Base-by-base conservation (phyloP, 2,329 filamentous ascomycete genomes). In the Neospermospora avenae region DNA sequence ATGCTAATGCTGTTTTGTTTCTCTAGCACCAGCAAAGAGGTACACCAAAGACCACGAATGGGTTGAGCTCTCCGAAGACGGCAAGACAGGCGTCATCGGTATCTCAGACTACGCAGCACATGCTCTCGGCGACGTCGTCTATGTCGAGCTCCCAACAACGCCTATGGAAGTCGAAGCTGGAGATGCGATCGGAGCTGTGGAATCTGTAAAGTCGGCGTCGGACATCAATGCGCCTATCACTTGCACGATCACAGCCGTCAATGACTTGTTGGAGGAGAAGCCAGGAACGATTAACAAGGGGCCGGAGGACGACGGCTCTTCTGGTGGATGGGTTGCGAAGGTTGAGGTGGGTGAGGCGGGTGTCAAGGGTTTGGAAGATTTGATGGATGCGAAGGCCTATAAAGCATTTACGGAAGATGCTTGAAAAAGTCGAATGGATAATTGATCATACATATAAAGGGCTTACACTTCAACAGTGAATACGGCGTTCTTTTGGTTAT, bases 21-120 rank as follows among this genome's bases (percentile, higher is more conserved):
- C 28, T 45, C 14, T 49, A 72, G 70, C 61, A 49, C 66, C 65
- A 53, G 67, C 55, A 66, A 93, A 95, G 79, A 90, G 88, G 75
- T 99, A 96, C 82, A 97, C 95, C 67, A 89, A 93, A 75, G 93
- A 97, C 74, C 95, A 99, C 81, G 95, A 99, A 81, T 99, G 95
- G 95, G 87, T 99, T 74, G 92, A 97, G 77, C 80, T 96, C 62
- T 88, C 87, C 59, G 85, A 85, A 55, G 90, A 96, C 77, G 86
- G 88, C 74, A 93, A 90, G 77, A 88, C 87, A 53, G 93, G 90
- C 80, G 84, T 83, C 55, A 80, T 87, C 68, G 95, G 95, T 63
- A 96, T 99, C 75, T 95, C 91, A 59, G 82, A 88, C 69, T 98
- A 96, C 81, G 95, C 95, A 20, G 90, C 95, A 67, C 85, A 96